phyloP scores from a whole-genome alignment of 2,329 filamentous ascomycete genomes.

The Cytospora piceicola region DNA sequence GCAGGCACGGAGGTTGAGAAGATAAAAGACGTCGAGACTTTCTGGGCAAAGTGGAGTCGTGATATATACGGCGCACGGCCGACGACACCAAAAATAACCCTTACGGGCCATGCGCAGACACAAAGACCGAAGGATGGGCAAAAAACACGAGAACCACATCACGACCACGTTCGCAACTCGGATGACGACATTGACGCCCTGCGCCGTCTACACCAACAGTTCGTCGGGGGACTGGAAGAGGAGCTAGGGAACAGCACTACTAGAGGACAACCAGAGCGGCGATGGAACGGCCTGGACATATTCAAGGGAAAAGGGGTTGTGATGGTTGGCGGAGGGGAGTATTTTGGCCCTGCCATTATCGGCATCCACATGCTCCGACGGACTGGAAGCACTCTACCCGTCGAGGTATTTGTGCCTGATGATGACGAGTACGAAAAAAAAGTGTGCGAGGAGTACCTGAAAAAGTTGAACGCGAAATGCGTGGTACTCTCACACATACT shows the following conservation, averaged over 20 bases:
- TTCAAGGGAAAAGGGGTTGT: conserved; percentile 48
- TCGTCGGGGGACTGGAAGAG: conserved; percentile 40
- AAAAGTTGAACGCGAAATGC: conserved; percentile 40
- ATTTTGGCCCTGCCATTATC: conserved; percentile 54
- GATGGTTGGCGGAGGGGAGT: conserved; percentile 51
- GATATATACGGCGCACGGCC: conserved; percentile 26
- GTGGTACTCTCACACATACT: conserved; percentile 39
- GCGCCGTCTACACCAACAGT: conserved; percentile 41
- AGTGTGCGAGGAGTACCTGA: conserved; percentile 40
- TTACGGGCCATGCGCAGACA: conserved; percentile 23
- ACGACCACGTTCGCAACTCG: conserved; percentile 24
- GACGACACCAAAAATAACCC: conserved; percentile 13
- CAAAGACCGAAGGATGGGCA: conserved; percentile 25
- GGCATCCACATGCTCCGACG: conserved; percentile 57
- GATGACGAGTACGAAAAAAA: conserved; percentile 37
- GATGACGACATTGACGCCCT: conserved; percentile 18
- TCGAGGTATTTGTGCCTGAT: conserved; percentile 45
- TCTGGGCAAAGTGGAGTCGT: conserved; percentile 30
- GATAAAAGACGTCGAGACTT: conserved; percentile 24
- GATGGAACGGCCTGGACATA: conserved; percentile 23
- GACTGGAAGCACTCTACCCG: conserved; percentile 53
- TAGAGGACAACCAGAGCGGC: conserved; percentile 37
- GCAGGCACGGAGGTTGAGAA: conserved; percentile 10
- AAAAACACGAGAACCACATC: conserved; percentile 21
- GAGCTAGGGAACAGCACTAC: conserved; percentile 40